Conservation (phyloP, 2,329 filamentous ascomycete species). For the Xylaria sp. region DNA sequence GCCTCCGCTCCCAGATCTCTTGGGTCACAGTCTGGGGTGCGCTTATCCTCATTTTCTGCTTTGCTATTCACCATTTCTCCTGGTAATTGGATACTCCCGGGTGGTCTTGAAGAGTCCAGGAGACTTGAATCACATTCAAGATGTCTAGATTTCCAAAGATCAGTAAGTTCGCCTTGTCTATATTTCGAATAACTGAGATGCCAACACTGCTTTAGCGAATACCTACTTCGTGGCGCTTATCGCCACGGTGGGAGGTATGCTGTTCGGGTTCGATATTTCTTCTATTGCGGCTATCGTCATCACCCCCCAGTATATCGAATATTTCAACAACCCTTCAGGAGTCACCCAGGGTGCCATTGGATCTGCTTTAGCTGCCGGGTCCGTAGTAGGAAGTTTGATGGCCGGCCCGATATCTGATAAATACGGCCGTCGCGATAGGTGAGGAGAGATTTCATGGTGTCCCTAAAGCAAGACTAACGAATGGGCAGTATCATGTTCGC, state of each 20-base stretch:
- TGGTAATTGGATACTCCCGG: constrained; percentile 18
- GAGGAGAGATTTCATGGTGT: not conserved
- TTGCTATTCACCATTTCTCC: constrained; percentile 14
- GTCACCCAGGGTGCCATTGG: constrained; percentile 63
- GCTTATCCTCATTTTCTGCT: constrained; percentile 21
- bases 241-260: constrained; percentile 47
- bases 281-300: constrained; percentile 68
- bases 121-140: constrained; percentile 35
- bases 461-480: constrained; percentile 12
- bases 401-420: constrained; percentile 62
- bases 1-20: constrained; percentile 27
- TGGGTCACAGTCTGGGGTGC: constrained; percentile 4
- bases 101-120: constrained; percentile 27
- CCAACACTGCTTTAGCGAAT: constrained; percentile 38
- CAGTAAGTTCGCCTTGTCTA: constrained; percentile 37
- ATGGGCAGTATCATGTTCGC: constrained; percentile 54
- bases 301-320: constrained; percentile 61
- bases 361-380: constrained; percentile 62
- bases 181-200: not conserved
- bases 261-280: constrained; percentile 66
- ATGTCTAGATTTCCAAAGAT: constrained; percentile 47
- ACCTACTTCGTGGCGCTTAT: constrained; percentile 48
- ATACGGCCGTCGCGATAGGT: constrained; percentile 55
- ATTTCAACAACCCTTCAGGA: constrained; percentile 59
- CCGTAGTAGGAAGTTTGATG: constrained; percentile 59